Evolutionary conservation across 2,329 filamentous ascomycete species (phyloP).

Genomic region (Sporothrix euskadiensis): DNA sequence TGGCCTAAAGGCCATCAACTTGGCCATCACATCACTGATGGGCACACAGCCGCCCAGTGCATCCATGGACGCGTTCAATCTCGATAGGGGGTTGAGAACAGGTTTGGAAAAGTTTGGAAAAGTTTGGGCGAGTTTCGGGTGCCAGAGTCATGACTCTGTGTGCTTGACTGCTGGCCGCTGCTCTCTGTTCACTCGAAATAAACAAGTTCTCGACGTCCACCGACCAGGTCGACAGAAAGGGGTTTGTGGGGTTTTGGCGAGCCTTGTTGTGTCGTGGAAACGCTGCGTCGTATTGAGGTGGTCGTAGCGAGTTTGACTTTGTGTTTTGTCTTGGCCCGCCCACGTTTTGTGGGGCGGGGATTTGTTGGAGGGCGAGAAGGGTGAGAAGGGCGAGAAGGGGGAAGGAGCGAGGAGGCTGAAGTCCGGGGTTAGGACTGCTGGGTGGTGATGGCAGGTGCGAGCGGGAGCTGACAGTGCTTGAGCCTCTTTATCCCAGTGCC

Average conservation of each 20-base stretch:
- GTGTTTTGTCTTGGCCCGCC: constrained; percentile 22
- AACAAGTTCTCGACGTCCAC: not conserved
- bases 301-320: constrained; percentile 19
- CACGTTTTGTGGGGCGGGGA: constrained; percentile 4
- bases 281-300: constrained; percentile 2
- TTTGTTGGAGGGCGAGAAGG: not conserved
- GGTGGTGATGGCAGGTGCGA: not conserved
- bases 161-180: not conserved
- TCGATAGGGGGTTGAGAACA: constrained; percentile 9
- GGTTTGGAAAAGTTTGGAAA: not conserved
- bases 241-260: constrained; percentile 1
- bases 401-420: too few relatives aligned
- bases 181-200: not conserved
- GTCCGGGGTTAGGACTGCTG: not conserved
- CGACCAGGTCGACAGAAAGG: constrained; percentile 10
- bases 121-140: constrained; percentile 19
- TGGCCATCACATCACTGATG: not conserved
- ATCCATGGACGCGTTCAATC: not conserved
- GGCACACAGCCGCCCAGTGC: constrained; percentile 1
- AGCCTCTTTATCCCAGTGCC: not conserved
- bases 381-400: too few relatives aligned
- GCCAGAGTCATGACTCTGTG: constrained; percentile 1
- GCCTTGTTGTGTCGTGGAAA: not conserved
- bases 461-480: not conserved
- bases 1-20: not conserved